Conservation (phyloP, 345 rosid species). For the Gossypium longicalyx region DNA sequence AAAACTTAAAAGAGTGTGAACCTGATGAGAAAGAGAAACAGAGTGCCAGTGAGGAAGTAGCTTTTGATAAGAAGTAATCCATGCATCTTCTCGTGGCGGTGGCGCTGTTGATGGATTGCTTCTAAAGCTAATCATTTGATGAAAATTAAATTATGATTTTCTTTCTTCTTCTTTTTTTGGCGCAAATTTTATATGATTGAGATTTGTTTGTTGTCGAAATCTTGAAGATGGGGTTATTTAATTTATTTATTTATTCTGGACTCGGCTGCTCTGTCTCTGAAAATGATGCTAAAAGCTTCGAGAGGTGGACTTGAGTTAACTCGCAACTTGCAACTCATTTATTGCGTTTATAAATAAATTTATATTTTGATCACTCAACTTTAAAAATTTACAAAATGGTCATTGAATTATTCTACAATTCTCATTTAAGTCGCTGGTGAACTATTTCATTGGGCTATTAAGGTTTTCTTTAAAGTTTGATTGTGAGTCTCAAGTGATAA, state of each 20-base stretch:
- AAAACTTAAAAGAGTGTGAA: conserved; percentile 9
- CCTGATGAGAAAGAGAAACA: conserved; percentile 48
- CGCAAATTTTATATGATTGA: too few species aligned
- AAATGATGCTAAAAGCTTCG: conserved; percentile 4
- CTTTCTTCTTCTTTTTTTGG: neutral
- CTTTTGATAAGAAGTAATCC: conserved; percentile 43
- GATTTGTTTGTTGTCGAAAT: neutral
- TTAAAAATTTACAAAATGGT: too few species aligned
- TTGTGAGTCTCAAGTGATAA: too few species aligned
- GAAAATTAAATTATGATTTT: neutral
- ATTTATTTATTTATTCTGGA: neutral
- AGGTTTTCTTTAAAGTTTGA: too few species aligned
- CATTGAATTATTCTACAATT: too few species aligned
- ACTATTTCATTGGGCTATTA: too few species aligned
- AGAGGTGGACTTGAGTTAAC: neutral
- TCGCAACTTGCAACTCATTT: too few species aligned
- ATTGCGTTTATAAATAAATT: too few species aligned
- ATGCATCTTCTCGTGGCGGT: conserved; percentile 54
- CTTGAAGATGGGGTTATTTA: neutral
- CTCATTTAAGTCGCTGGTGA: too few species aligned
- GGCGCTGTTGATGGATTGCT: conserved; percentile 17
- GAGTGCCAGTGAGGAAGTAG: conserved; percentile 54
- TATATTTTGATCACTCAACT: too few species aligned
- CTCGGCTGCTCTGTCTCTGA: neutral
- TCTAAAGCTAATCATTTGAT: conserved; percentile 23